These are phyloP conservation scores for Scutellospora calospora DNA, from an alignment of 371 early-diverging fungal genomes.

Conservation along the genomic window DNA sequence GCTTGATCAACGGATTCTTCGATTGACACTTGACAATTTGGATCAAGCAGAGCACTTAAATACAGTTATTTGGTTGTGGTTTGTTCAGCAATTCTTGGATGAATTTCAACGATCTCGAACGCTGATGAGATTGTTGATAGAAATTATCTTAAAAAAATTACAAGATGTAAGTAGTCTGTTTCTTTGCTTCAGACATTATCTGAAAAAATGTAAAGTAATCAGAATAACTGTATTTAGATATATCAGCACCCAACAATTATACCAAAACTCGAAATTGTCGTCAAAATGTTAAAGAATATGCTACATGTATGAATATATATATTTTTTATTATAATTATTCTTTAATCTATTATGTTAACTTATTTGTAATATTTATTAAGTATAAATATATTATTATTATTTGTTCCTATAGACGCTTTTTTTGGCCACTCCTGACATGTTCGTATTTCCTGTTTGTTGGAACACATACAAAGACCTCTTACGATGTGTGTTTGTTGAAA, in stretches of 20 bases:
- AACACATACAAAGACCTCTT: conserved; percentile 45
- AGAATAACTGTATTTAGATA: conserved; percentile 43
- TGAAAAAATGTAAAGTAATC: background rate
- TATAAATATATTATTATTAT: background rate
- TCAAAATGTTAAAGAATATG: conserved; percentile 57
- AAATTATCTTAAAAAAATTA: conserved; percentile 62
- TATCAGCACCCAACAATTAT: conserved; percentile 48
- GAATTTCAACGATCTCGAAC: conserved; percentile 75
- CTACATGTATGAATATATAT: conserved; percentile 34
- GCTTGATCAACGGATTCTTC: conserved; percentile 75
- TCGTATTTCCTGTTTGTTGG: conserved; percentile 68
- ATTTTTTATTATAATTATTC: background rate
- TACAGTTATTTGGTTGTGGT: conserved; percentile 70
- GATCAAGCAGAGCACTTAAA: conserved; percentile 63
- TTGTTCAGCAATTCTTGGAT: conserved; percentile 70
- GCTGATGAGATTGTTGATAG: conserved; percentile 72
- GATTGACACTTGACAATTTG: conserved; percentile 66
- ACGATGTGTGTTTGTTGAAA: conserved; percentile 12
- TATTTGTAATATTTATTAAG: background rate
- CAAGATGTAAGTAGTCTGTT: conserved; percentile 56
- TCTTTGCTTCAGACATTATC: background rate
- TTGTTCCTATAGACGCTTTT: conserved; percentile 58
- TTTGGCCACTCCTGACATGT: conserved; percentile 70
- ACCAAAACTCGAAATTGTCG: conserved; percentile 40
- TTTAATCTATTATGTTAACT: background rate